Conservation (phyloP, 2,329 filamentous ascomycete species). For the Aspergillus costaricaensis region DNA sequence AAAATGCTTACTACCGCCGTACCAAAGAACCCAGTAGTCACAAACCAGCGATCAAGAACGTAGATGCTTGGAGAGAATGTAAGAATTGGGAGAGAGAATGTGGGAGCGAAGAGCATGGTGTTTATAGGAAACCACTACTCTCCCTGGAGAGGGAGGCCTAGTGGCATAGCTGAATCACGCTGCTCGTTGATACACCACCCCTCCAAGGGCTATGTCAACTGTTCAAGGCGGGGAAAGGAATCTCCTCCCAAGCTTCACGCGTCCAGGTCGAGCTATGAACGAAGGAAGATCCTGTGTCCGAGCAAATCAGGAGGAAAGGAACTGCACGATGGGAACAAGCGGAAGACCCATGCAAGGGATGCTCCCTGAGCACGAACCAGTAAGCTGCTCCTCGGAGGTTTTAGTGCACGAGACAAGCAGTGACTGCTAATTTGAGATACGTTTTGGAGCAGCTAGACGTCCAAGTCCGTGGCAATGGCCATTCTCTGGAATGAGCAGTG, state of each 20-base stretch:
- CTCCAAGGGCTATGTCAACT: conserved; percentile 40
- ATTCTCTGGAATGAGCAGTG: conserved; percentile 35
- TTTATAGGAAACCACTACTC: conserved; percentile 42
- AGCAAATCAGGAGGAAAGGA: conserved; percentile 42
- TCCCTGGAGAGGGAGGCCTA: conserved; percentile 32
- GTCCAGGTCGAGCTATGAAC: conserved; percentile 35
- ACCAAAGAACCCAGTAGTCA: conserved; percentile 41
- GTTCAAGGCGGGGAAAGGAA: conserved; percentile 30
- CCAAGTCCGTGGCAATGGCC: conserved; percentile 33
- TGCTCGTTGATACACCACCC: conserved; percentile 35
- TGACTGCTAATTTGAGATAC: conserved; percentile 18
- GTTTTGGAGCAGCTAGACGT: conserved; percentile 27
- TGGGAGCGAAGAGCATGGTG: conserved; percentile 45
- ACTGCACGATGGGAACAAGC: conserved; percentile 35
- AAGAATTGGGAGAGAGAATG: conserved; percentile 47
- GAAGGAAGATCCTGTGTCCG: conserved; percentile 29
- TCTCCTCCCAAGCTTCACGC: conserved; percentile 32
- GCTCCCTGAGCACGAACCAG: conserved; percentile 37
- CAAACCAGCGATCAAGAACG: conserved; percentile 41
- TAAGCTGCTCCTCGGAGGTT: conserved; percentile 40
- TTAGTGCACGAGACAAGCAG: conserved; percentile 30
- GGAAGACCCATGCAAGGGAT: conserved; percentile 40
- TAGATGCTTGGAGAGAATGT: conserved; percentile 45
- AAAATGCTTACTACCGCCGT: conserved; percentile 42
- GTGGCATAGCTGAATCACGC: conserved; percentile 40